Evolutionary conservation across 2,329 filamentous ascomycete genomes (phyloP), one percentile per base, ranked within the genome.

Genomic region (Hymenoscyphus fraxineus): DNA sequence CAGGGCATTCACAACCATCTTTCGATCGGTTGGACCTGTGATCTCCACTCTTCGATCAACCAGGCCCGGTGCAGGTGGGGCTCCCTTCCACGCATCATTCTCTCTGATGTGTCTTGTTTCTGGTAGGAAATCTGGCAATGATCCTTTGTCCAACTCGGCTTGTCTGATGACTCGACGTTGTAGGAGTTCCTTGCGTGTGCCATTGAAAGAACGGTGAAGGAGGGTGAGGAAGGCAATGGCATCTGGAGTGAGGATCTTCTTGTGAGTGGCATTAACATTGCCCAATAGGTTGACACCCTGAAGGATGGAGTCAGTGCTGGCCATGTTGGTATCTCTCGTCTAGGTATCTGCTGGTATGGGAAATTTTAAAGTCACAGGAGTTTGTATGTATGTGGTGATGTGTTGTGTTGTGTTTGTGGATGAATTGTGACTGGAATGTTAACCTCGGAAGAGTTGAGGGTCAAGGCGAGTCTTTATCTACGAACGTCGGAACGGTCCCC

Each of bases 1-100:
- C 77, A 98, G 77, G 10, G 95, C 95, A 78, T 99, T 99, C 68
- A 98, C 92, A 58, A 98, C 93, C 95, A 99, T 99, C 85, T 98
- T 99, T 71, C 95, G 86, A 80, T 98, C 95, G 6, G 93, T 97
- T 0, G 95, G 95, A 9, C 95, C 95, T 5, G 95, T 99, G 75
- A 98, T 99, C 82, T 99, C 95, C 39, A 97, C 91, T 67, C 95
- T 88, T 70, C 95, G 89, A 81, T 99, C 95, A 56, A 97, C 88
- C 63, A 98, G 85, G 65, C 95, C 95, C 0, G 95, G 94, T 7
- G 94, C 95, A 19, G 95, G 95, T 60, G 90, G 86, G 55, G 95
- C 93, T 67, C 92, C 95, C 81, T 87, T 95, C 95, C 95, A 99
- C 73, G 93, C 88, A 77, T 91, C 86, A 79, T 97, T 91, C 73